Conservation (phyloP, 768 basidiomycete species). For the Mrakia hoshinonis region DNA sequence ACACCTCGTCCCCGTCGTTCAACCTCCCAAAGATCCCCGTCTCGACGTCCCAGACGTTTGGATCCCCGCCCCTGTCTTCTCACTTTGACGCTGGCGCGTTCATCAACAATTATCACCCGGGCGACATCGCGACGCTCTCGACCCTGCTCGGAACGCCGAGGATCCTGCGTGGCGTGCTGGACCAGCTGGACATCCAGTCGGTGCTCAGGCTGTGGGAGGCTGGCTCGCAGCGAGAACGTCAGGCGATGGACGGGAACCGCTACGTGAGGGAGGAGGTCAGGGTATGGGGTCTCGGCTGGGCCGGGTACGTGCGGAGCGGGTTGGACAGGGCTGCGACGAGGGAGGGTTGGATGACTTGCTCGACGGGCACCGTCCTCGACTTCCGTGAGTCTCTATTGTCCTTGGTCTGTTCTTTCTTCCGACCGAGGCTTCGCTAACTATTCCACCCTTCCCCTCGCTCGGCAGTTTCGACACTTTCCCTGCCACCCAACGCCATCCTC, state of each 20-base stretch:
- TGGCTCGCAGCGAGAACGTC: neutral
- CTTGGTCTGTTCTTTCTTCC: no score
- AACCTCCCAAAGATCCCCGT: neutral
- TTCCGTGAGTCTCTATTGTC: slow-evolving; percentile 15
- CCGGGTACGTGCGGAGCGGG: slow-evolving; percentile 21
- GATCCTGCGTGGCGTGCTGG: neutral
- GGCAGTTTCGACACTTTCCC: slow-evolving; percentile 18
- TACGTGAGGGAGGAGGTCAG: slow-evolving; percentile 15
- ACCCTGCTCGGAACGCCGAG: neutral
- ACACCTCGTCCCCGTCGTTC: slow-evolving; percentile 12
- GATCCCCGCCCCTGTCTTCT: neutral
- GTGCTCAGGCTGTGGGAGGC: slow-evolving; percentile 19
- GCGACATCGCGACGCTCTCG: neutral
- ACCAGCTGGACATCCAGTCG: slow-evolving; percentile 7
- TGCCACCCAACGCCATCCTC: slow-evolving; percentile 14
- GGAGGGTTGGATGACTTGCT: slow-evolving; percentile 16
- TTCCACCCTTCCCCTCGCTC: neutral
- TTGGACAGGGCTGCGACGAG: neutral
- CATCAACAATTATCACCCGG: neutral
- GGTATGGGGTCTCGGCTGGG: slow-evolving; percentile 28
- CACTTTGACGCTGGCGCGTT: slow-evolving; percentile 1
- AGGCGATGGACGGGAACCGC: neutral
- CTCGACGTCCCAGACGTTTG: neutral
- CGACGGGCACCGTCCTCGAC: slow-evolving; percentile 7
- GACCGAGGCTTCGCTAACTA: neutral